phyloP scores from a whole-genome alignment of 2,329 filamentous ascomycete genomes.

The Massarina eburnea region DNA sequence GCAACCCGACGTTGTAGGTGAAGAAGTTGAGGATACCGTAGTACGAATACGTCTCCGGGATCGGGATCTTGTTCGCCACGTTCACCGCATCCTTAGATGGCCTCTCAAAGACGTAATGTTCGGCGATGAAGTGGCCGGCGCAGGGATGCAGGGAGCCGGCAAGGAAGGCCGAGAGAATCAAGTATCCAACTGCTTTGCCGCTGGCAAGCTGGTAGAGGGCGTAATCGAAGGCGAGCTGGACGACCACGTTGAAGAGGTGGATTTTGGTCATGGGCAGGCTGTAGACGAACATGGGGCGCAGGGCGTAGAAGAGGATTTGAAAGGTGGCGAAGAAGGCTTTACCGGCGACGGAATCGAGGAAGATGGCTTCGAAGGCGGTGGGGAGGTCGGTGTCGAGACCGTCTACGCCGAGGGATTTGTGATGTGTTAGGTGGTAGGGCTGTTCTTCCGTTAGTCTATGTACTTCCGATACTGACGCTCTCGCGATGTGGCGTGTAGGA shows the following conservation, averaged over 20 bases:
- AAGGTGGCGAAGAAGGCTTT: constrained; percentile 99
- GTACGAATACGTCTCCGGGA: constrained; percentile 96
- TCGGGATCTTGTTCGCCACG: constrained; percentile 50
- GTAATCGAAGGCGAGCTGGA: constrained; percentile 78
- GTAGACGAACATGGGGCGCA: constrained; percentile 95
- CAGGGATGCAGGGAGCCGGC: constrained; percentile 92
- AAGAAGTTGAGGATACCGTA: constrained; percentile 90
- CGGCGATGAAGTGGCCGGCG: constrained; percentile 96
- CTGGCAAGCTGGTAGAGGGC: constrained; percentile 64
- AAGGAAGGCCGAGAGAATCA: constrained; percentile 87
- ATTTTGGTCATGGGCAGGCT: constrained; percentile 82
- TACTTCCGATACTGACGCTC: background rate
- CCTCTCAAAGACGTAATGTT: constrained; percentile 66
- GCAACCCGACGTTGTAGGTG: constrained; percentile 95
- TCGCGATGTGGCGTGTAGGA: background rate
- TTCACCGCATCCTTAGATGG: constrained; percentile 58
- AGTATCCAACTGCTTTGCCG: constrained; percentile 71
- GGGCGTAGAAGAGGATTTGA: constrained; percentile 97
- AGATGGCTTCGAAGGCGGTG: constrained; percentile 84
- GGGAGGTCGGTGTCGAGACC: constrained; percentile 95
- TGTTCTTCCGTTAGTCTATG: constrained; percentile 41
- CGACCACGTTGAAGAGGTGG: constrained; percentile 77
- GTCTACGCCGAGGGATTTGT: constrained; percentile 96
- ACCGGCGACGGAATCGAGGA: constrained; percentile 91
- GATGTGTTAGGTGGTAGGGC: constrained; percentile 97